Base-by-base conservation (phyloP, 352 stramenopile genomes). In the Phytophthora sp. region DNA sequence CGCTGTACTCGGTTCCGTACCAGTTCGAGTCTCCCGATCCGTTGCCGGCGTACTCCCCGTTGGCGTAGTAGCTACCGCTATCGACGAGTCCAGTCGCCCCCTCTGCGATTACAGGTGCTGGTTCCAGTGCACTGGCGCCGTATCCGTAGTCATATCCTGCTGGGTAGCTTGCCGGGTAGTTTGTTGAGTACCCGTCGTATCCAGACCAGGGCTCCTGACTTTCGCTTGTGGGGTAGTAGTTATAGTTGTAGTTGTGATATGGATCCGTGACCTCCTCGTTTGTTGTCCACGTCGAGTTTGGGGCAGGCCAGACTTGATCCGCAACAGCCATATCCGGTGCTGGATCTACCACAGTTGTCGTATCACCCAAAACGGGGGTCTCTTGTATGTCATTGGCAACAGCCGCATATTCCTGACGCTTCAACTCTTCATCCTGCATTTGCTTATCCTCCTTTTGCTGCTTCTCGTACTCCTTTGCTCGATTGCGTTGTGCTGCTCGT, bases 1-100 rank as follows among this genome's bases (percentile, higher is more conserved):
- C 32, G 37, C 52, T 69, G 53, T 68, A 72, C 24, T 62, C 65
- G 7, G 62, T 50, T 31, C 64, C 69, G 32, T 62, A 74, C 56
- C 55, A 62, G 9, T 72, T 63, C 4, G 61, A 55, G 17, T 15
- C 27, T 8, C n/a, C 27, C 5, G 63, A 56, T 41, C 10, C 45
- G 23, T 56, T 61, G 30, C 11, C 46, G 9, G 30, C 35, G 53
- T 64, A 64, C 13, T 24, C 43, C 30, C 35, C 49, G 39, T 37
- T 59, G 15, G 49, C 43, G 30, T 62, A 74, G 43, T 74, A 74
- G n/a, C 37, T 60, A 2, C 11, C 37, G 26, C 66, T 74, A 52
- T 74, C 60, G 32, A 70, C 66, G 5, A 74, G 65, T 26, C 35
- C 56, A 55, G 35, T 4, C 38, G 17, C n/a, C 8, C 27, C 34